Evolutionary conservation across 2,329 filamentous ascomycete species (phyloP).

Genomic region (Coniochaeta hoffmannii): DNA sequence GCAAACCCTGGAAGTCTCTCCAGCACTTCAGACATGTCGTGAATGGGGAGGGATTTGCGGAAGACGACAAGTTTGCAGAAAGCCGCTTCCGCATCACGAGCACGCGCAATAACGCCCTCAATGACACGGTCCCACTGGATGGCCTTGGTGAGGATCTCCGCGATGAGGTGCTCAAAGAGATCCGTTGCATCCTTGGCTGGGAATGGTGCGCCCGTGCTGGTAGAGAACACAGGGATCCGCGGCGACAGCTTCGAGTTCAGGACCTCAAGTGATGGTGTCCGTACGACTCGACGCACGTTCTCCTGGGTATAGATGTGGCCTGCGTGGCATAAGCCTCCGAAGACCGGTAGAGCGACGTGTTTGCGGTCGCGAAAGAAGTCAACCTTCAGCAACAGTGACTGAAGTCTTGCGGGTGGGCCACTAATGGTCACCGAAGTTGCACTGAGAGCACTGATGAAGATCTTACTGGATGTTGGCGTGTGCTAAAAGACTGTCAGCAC

Average conservation of each 20-base stretch:
- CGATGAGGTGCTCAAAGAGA: conserved; percentile 18
- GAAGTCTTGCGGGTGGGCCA: conserved; percentile 26
- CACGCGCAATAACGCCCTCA: conserved; percentile 13
- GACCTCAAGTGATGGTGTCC: not conserved
- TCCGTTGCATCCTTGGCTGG: conserved; percentile 14
- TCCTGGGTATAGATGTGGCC: conserved; percentile 27
- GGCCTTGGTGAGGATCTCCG: conserved; percentile 20
- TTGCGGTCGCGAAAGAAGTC: conserved; percentile 23
- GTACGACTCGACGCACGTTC: conserved; percentile 15
- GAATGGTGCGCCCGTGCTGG: conserved; percentile 20
- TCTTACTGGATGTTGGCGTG: conserved; percentile 21
- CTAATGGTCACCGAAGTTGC: conserved; percentile 27
- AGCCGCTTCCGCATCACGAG: conserved; percentile 7
- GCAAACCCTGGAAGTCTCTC: not conserved
- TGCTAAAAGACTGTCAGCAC: conserved; percentile 7
- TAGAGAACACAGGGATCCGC: conserved; percentile 23
- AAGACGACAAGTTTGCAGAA: conserved; percentile 18
- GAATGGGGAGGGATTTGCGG: conserved; percentile 18
- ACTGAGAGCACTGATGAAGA: conserved; percentile 31
- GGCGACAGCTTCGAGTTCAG: conserved; percentile 9
- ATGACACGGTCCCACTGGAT: conserved; percentile 23
- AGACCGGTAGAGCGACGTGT: conserved; percentile 26
- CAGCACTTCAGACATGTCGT: conserved; percentile 17
- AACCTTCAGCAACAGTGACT: conserved; percentile 17
- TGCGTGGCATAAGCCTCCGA: conserved; percentile 31